phyloP scores from a whole-genome alignment of 768 basidiomycete species.

The Suillus paluster region DNA sequence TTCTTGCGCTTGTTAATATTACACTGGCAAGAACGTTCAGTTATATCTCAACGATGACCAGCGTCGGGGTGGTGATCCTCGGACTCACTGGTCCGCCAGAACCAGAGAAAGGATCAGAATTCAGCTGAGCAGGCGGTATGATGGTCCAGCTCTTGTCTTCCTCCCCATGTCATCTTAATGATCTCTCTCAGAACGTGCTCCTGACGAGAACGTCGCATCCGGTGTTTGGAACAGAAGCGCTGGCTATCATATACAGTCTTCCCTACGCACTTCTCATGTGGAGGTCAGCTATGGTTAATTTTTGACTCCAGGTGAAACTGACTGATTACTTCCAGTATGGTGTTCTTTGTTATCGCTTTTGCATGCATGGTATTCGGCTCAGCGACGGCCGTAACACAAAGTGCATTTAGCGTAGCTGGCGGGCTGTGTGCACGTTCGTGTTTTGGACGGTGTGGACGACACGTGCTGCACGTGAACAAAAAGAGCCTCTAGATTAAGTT shows the following conservation, averaged over 20 bases:
- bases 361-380: not conserved
- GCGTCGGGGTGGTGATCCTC: conserved; percentile 38
- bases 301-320: not conserved
- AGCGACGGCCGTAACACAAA: not conserved
- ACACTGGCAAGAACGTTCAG: conserved; percentile 36
- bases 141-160: conserved; percentile 5
- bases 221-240: conserved; percentile 24
- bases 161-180: not conserved
- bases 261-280: conserved; percentile 38
- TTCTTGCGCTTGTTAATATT: conserved; percentile 45
- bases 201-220: conserved; percentile 17
- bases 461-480: not conserved
- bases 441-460: not conserved
- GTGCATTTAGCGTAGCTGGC: not conserved
- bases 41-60: conserved; percentile 42
- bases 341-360: not conserved
- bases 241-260: conserved; percentile 37
- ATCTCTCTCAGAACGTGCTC: conserved; percentile 17
- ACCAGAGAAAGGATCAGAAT: conserved; percentile 31
- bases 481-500: too few species aligned
- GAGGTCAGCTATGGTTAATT: conserved; percentile 22
- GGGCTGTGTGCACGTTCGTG: not conserved
- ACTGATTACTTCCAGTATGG: not conserved
- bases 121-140: conserved; percentile 35
- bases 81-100: conserved; percentile 42